These are phyloP conservation scores for Anisodus tanguticus DNA, from an alignment of 257 asterid species.

Conservation along the genomic window DNA sequence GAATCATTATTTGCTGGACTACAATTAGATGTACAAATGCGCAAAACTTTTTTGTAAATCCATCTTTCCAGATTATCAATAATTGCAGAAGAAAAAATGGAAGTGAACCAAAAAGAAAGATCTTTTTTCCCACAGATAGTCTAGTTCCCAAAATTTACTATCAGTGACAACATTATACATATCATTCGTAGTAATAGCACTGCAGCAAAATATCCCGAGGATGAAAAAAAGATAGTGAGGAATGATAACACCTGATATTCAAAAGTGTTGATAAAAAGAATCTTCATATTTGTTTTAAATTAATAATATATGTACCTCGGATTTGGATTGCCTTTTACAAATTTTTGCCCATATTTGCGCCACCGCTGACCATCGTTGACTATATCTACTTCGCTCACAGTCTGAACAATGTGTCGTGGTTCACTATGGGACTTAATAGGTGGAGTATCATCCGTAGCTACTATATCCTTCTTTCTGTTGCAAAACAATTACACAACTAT, in stretches of 20 bases:
- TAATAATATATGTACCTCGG: constrained; percentile 66
- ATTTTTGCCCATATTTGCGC: constrained; percentile 98
- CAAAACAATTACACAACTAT: constrained; percentile 36
- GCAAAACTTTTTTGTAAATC: neutral
- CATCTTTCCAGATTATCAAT: constrained; percentile 9
- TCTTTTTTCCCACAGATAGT: neutral
- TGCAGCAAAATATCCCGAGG: neutral
- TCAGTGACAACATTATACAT: neutral
- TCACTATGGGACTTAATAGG: constrained; percentile 57
- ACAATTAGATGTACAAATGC: too few relatives aligned
- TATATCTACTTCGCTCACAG: constrained; percentile 76
- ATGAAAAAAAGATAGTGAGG: neutral
- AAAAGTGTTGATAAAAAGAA: neutral
- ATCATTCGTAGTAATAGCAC: neutral
- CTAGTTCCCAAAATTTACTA: neutral
- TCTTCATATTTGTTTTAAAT: neutral
- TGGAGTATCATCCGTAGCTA: constrained; percentile 45
- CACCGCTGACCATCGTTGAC: constrained; percentile 91
- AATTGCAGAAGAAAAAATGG: neutral
- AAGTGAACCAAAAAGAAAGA: neutral
- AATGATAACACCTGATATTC: constrained; percentile 19
- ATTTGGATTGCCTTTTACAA: constrained; percentile 91
- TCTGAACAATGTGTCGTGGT: constrained; percentile 74
- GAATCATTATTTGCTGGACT: too few relatives aligned
- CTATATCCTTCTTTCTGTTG: constrained; percentile 62